phyloP scores from a whole-genome alignment of 2,329 filamentous ascomycete genomes.

The Diaporthe citri region DNA sequence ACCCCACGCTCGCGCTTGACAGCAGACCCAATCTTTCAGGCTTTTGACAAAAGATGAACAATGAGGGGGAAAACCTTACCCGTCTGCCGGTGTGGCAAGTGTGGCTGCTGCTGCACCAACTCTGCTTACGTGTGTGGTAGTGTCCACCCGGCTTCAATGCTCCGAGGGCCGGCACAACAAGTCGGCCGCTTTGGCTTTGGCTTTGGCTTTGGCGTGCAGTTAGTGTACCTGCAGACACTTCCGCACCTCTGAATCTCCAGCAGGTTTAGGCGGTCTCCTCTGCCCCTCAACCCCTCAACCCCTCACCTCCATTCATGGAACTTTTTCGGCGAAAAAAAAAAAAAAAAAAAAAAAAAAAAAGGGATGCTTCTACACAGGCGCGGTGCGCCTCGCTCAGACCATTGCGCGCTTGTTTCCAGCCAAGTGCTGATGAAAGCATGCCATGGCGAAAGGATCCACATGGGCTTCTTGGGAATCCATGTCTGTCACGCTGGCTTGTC shows the following conservation, averaged over 20 bases:
- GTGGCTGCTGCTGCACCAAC: slow-evolving; percentile 17
- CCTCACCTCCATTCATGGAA: neutral
- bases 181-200: slow-evolving; percentile 1
- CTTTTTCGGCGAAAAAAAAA: neutral
- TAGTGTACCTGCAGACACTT: slow-evolving; percentile 19
- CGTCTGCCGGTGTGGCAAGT: neutral
- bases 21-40: slow-evolving; percentile 23
- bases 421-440: slow-evolving; percentile 14
- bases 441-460: slow-evolving; percentile 13
- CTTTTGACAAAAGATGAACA: slow-evolving; percentile 12
- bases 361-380: neutral
- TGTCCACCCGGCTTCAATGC: slow-evolving; percentile 10
- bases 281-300: neutral
- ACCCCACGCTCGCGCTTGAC: slow-evolving; percentile 31
- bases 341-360: neutral
- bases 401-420: slow-evolving; percentile 14
- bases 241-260: neutral
- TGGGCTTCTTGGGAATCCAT: slow-evolving; percentile 10
- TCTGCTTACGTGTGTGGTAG: slow-evolving; percentile 12
- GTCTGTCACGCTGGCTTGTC: slow-evolving; percentile 31
- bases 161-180: neutral
- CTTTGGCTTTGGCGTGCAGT: neutral
- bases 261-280: neutral
- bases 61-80: neutral
- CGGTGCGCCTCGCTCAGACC: neutral